Evolutionary conservation across 495 filamentous ascomycete genomes (phyloP).

Genomic region (Lasiosphaeria hispida): DNA sequence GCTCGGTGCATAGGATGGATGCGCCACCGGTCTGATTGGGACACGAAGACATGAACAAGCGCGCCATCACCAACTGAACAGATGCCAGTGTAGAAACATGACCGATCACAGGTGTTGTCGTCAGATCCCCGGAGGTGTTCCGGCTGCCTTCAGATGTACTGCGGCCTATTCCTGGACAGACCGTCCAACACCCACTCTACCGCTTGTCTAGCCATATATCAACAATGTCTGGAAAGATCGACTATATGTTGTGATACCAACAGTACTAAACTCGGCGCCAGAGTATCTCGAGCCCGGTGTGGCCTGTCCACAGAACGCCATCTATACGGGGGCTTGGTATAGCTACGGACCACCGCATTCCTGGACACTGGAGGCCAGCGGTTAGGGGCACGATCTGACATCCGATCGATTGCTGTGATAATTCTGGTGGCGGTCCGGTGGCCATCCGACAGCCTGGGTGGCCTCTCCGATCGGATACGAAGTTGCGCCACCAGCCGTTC

Average conservation of each 20-base stretch:
- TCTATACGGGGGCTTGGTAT: slow-evolving; percentile 3
- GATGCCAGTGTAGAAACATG: no score
- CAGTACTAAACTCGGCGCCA: slow-evolving; percentile 12
- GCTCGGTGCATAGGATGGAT: no score
- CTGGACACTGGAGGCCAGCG: background rate
- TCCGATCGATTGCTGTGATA: slow-evolving; percentile 12
- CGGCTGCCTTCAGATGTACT: no score
- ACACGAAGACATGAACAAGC: no score
- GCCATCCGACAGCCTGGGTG: slow-evolving; percentile 3
- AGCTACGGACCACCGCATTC: slow-evolving; percentile 1
- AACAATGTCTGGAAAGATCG: background rate
- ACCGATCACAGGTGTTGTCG: no score
- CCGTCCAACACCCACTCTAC: no score
- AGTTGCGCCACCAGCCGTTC: background rate
- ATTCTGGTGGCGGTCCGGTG: background rate
- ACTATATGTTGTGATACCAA: slow-evolving; percentile 17
- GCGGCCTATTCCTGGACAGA: no score
- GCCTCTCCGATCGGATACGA: background rate
- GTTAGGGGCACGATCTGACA: slow-evolving; percentile 13
- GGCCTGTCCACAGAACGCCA: slow-evolving; percentile 2
- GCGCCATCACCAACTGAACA: no score
- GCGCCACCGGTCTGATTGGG: no score
- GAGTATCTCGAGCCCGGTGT: slow-evolving; percentile 4
- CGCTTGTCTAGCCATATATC: background rate
- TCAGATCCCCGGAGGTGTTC: no score